phyloP scores from a whole-genome alignment of 1,284 basidiomycete species.

The Prillingera fragicola region DNA sequence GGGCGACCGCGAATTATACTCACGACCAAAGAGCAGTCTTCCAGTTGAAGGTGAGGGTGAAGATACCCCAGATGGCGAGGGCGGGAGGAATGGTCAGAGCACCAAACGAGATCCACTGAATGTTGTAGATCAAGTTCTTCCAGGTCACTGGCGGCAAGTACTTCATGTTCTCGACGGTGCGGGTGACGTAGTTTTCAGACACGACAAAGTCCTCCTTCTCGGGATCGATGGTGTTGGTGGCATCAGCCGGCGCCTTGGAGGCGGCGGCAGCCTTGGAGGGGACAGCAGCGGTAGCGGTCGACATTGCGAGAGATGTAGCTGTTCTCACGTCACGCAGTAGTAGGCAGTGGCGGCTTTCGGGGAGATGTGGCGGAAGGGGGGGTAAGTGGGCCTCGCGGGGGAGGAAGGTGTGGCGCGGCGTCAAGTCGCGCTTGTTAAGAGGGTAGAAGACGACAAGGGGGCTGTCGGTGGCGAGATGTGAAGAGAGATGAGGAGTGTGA shows the following conservation, averaged over 20 bases:
- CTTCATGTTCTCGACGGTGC: slow-evolving; percentile 69
- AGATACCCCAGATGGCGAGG: slow-evolving; percentile 64
- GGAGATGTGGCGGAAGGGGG: neutral
- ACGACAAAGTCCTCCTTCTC: slow-evolving; percentile 51
- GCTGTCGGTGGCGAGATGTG: neutral
- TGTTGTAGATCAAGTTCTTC: slow-evolving; percentile 62
- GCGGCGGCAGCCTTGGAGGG: neutral
- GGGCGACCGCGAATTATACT: no score
- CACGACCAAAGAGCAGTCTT: slow-evolving; percentile 64
- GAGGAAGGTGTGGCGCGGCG: neutral
- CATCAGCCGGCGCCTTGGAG: slow-evolving; percentile 1
- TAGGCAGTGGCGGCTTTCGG: neutral
- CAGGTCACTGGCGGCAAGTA: slow-evolving; percentile 69
- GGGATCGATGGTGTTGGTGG: slow-evolving; percentile 9
- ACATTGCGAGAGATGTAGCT: neutral
- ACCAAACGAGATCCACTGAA: slow-evolving; percentile 70
- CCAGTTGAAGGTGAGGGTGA: slow-evolving; percentile 57
- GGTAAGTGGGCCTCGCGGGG: neutral
- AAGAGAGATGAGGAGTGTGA: neutral
- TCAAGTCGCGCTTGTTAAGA: no score
- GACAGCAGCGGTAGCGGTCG: neutral
- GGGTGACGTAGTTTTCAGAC: slow-evolving; percentile 83
- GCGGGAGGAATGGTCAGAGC: slow-evolving; percentile 68
- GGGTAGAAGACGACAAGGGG: neutral
- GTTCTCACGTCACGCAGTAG: no score